A percentile compares a stretch with the other conserved stretches of the same genome.
Conservation (phyloP, 352 stramenopile species). For the Pythium sukuiense region DNA sequence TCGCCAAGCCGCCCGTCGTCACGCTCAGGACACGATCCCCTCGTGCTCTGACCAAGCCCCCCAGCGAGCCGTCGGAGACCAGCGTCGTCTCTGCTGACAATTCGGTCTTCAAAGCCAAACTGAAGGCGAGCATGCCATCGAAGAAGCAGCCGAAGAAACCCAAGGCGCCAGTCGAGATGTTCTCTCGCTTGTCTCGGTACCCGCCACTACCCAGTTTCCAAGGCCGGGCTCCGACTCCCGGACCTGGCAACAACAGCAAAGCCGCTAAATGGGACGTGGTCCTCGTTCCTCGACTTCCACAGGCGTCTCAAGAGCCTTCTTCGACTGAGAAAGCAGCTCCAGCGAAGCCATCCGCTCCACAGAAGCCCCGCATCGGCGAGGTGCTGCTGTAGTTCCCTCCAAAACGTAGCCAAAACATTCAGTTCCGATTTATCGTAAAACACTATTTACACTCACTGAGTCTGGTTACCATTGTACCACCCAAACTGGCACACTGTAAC, state of each 20-base stretch:
- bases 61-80: not conserved
- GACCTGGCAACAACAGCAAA: not conserved
- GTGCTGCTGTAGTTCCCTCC: not conserved
- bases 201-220: not conserved
- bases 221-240: not conserved
- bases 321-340: not conserved
- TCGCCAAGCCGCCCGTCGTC: too few species aligned
- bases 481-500: not conserved
- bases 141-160: slow-evolving; percentile 8
- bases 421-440: not conserved
- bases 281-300: slow-evolving; percentile 4
- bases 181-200: not conserved
- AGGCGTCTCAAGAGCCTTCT: not conserved
- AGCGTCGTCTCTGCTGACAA: not conserved
- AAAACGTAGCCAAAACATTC: not conserved
- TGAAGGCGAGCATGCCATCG: not conserved
- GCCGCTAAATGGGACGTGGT: slow-evolving; percentile 16
- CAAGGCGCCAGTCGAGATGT: not conserved
- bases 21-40: not conserved
- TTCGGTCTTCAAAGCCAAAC: not conserved
- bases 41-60: not conserved
- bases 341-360: not conserved
- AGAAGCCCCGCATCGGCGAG: too few species aligned
- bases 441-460: not conserved
- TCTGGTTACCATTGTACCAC: not conserved